Conservation (phyloP, 441 rosid species). For the Dalechampia spathulata region DNA sequence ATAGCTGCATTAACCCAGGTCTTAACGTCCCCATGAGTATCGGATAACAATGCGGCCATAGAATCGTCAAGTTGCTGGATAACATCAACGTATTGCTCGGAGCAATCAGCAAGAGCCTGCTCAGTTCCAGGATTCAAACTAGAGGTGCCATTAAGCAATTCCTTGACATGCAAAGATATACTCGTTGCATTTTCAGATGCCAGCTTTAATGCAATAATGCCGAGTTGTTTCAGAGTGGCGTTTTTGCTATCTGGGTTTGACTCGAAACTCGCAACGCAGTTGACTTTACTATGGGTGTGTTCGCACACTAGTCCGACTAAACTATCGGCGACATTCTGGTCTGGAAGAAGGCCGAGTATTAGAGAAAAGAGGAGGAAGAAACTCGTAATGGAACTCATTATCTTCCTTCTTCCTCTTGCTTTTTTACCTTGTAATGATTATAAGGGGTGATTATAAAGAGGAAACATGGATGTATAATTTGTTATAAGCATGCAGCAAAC, state of each 20-base stretch:
- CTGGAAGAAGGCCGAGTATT: background rate
- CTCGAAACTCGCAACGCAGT: conserved; percentile 19
- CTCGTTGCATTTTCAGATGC: conserved; percentile 21
- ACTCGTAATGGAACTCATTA: conserved; percentile 8
- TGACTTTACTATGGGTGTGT: conserved; percentile 7
- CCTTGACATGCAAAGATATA: conserved; percentile 12
- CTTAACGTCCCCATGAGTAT: conserved; percentile 6
- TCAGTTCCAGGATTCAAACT: conserved; percentile 11
- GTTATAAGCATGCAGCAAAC: too few species aligned
- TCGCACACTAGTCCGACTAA: conserved; percentile 19
- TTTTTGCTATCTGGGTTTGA: conserved; percentile 16
- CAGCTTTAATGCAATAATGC: conserved; percentile 15
- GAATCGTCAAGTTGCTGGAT: conserved; percentile 23
- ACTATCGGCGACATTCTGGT: background rate
- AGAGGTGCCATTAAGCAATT: background rate
- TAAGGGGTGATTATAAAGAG: too few species aligned
- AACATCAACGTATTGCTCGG: conserved; percentile 22
- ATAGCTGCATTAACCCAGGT: conserved; percentile 20
- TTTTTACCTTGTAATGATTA: too few species aligned
- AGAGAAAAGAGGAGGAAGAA: conserved; percentile 11
- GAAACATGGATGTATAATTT: too few species aligned
- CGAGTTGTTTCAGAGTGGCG: conserved; percentile 13
- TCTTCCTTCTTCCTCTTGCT: background rate
- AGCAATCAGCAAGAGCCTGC: conserved; percentile 26
- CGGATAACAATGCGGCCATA: conserved; percentile 14